Percentiles rank a stretch among this genome's conserved stretches.
phyloP scores from a whole-genome alignment of 2,329 filamentous ascomycete species.

The Zalaria sp. region DNA sequence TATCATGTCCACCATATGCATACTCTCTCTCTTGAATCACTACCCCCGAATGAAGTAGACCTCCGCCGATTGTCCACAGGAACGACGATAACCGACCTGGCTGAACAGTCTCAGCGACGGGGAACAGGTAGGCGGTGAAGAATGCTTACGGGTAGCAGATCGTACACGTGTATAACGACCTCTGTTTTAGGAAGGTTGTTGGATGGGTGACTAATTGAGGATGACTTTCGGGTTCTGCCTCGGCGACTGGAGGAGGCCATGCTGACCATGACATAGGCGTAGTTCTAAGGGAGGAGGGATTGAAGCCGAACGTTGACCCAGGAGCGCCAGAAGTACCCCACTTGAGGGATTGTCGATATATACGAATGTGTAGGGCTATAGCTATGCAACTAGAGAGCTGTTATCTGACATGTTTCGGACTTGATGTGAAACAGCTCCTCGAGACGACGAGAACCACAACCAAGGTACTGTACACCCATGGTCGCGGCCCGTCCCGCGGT shows the following conservation, averaged over 20 bases:
- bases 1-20: slow-evolving; percentile 71
- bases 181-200: slow-evolving; percentile 13
- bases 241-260: background rate
- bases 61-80: slow-evolving; percentile 64
- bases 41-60: slow-evolving; percentile 69
- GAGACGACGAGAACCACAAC: too few species aligned
- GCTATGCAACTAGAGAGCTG: too few species aligned
- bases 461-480: too few species aligned
- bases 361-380: too few species aligned
- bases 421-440: too few species aligned
- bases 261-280: background rate
- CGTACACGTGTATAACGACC: slow-evolving; percentile 22
- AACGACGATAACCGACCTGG: slow-evolving; percentile 61
- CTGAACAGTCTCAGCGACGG: slow-evolving; percentile 23
- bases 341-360: too few species aligned
- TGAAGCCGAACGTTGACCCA: too few species aligned
- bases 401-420: too few species aligned
- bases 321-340: too few species aligned
- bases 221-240: slow-evolving; percentile 3
- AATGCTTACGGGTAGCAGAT: slow-evolving; percentile 19
- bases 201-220: slow-evolving; percentile 2
- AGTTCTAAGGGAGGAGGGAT: too few species aligned
- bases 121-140: background rate
- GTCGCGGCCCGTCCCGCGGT: too few species aligned
- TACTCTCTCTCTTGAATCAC: slow-evolving; percentile 72